Evolutionary conservation across 2,329 filamentous ascomycete species (phyloP), one percentile per base, ranked within the genome.

Genomic region (Aspergillus awamori): DNA sequence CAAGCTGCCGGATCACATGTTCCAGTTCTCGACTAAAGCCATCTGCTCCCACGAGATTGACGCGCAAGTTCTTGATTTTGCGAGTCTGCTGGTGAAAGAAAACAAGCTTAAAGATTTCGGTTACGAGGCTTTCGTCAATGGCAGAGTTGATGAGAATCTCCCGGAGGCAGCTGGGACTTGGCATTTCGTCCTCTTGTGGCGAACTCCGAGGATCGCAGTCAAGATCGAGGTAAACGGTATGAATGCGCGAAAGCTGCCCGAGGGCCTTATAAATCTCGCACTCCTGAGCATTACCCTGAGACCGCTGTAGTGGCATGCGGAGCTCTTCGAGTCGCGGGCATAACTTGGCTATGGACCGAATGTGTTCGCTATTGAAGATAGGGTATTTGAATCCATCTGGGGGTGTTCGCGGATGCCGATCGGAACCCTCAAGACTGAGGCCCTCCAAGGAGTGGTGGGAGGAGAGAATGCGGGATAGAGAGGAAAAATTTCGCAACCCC

Each of bases 291-390:
- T 33, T 30, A 2, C 60, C 54, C n/a, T 45, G 20, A 0, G 56
- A 47, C 13, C 62, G 62, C 13, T 38, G 53, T 7, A 60, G 17
- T 4, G 54, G 57, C 13, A 60, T 20, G 1, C 54, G 57, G 8
- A 64, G 51, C 6, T 60, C 60, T 4, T 43, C 17, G 3, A 64
- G 45, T 3, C 43, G 26, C 0, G 60, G 62, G 20, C 57, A 64
- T 2, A 3, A 5, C 2, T 7, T 13, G 2, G 57, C 57, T n/a
- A 64, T 10, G 1, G 4, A 30, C 1, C 26, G 20, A 5, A 62
- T 3, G 11, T 64, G 24, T 1, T 39, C 7, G 3, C 33, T 3
- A 17, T 33, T 43, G 8, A 53, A 13, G 11, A 55, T 26, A 1
- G 62, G 62, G 7, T 60, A 64, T 20, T 17, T 30, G 8, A 17